Percentiles rank a stretch among this genome's conserved stretches.
Evolutionary conservation across 768 basidiomycete species (phyloP).

Genomic region (Pleurotus eryngii): DNA sequence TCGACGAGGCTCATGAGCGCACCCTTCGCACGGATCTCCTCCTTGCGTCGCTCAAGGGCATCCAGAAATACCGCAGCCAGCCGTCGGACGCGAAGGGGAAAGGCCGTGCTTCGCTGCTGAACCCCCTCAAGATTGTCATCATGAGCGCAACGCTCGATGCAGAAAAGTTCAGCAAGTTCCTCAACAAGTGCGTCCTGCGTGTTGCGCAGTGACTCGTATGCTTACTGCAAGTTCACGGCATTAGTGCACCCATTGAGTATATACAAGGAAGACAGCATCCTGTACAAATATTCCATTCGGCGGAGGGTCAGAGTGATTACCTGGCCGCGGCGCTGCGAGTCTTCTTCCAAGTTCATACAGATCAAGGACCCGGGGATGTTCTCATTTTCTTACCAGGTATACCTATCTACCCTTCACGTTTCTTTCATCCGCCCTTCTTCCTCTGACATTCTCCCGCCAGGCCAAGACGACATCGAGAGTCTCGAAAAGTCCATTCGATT

Average conservation of each 20-base stretch:
- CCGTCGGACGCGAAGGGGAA: constrained; percentile 38
- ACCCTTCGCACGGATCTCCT: constrained; percentile 92
- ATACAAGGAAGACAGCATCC: constrained; percentile 92
- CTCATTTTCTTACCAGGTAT: constrained; percentile 89
- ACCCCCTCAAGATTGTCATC: constrained; percentile 85
- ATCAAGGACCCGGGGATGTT: constrained; percentile 80
- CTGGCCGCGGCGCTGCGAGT: constrained; percentile 86
- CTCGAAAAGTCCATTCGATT: constrained; percentile 71
- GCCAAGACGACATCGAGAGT: constrained; percentile 95
- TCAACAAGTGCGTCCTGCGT: constrained; percentile 57
- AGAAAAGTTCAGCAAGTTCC: constrained; percentile 89
- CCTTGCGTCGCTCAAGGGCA: constrained; percentile 85
- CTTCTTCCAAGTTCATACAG: constrained; percentile 90
- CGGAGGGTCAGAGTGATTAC: constrained; percentile 75
- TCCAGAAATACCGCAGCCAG: constrained; percentile 64
- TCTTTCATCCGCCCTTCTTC: too few species aligned
- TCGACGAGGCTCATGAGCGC: constrained; percentile 98
- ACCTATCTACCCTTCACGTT: neutral
- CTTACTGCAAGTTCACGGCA: neutral
- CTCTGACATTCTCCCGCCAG: constrained; percentile 29
- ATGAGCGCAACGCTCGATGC: constrained; percentile 99
- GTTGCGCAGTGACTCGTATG: neutral
- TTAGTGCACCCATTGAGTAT: constrained; percentile 83
- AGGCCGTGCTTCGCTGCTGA: constrained; percentile 27
- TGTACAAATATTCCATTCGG: constrained; percentile 80